These are phyloP conservation scores for Solanum medicagineum DNA, from an alignment of 257 asterid genomes.

Conservation along the genomic window DNA sequence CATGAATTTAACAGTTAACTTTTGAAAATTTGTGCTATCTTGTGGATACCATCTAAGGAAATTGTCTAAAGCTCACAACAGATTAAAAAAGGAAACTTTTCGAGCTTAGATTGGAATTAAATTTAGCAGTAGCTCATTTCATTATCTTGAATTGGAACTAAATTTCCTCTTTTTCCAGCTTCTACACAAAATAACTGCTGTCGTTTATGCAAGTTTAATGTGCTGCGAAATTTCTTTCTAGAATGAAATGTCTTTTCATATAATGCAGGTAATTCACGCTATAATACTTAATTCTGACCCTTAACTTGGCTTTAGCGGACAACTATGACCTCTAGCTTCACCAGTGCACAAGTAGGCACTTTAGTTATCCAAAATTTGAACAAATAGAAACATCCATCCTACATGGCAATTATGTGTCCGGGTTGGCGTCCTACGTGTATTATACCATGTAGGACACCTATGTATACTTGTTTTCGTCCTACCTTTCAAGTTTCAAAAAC, in stretches of 20 bases:
- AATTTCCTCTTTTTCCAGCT: not conserved
- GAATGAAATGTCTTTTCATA: not conserved
- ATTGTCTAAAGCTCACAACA: not conserved
- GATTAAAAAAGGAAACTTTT: not conserved
- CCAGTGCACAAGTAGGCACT: no score
- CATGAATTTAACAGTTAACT: constrained; percentile 9
- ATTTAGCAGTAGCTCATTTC: not conserved
- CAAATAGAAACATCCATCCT: no score
- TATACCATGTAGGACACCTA: no score
- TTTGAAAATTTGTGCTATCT: constrained; percentile 14
- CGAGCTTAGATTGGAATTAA: no score
- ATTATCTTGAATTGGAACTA: not conserved
- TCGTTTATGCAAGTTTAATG: not conserved
- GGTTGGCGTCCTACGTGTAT: no score
- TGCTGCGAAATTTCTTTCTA: not conserved
- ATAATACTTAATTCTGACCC: no score
- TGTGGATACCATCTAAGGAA: constrained; percentile 20
- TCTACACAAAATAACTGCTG: not conserved
- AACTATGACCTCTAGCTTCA: no score
- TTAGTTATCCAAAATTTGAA: no score
- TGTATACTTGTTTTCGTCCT: not conserved
- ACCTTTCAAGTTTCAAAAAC: not conserved
- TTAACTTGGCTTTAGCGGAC: no score
- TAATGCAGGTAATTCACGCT: not conserved
- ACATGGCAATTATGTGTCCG: no score